A percentile compares a stretch with the other conserved stretches of the same genome.
phyloP scores from a whole-genome alignment of 139 green algal species.

The Desmodesmus armatus region DNA sequence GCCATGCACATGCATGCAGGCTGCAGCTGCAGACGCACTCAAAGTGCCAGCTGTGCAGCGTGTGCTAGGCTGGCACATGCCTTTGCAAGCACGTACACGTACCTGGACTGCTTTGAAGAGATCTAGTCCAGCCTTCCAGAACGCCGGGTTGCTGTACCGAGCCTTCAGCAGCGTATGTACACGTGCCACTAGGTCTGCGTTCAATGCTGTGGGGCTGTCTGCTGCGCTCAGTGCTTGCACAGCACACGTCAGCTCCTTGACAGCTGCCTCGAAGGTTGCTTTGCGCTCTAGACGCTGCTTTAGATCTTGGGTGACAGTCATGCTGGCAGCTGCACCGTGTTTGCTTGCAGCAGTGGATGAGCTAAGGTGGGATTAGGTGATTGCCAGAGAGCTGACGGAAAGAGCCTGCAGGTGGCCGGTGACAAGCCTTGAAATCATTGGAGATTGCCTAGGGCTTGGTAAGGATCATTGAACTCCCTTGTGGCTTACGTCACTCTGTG shows the following conservation, averaged over 20 bases:
- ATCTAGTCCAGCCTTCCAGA: conserved; percentile 1
- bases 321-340: not conserved
- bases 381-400: no score
- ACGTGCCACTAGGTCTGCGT: not conserved
- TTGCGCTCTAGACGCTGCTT: conserved; percentile 42
- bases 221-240: no score
- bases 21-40: no score
- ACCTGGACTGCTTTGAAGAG: conserved; percentile 8
- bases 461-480: no score
- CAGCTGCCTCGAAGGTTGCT: conserved; percentile 30
- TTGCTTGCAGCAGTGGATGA: no score
- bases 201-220: no score
- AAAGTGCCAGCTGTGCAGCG: no score
- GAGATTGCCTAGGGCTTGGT: no score
- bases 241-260: not conserved
- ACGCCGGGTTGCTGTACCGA: conserved; percentile 9
- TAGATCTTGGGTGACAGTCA: not conserved
- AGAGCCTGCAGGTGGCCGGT: no score
- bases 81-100: not conserved
- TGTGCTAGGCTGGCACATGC: not conserved
- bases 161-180: conserved; percentile 30
- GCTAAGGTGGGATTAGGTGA: no score
- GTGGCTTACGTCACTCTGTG: no score
- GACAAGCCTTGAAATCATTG: no score
- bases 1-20: not conserved